Evolutionary conservation across 139 green algal genomes (phyloP), one percentile per base, ranked within the genome.

Genomic region (Nannochloris sp.): DNA sequence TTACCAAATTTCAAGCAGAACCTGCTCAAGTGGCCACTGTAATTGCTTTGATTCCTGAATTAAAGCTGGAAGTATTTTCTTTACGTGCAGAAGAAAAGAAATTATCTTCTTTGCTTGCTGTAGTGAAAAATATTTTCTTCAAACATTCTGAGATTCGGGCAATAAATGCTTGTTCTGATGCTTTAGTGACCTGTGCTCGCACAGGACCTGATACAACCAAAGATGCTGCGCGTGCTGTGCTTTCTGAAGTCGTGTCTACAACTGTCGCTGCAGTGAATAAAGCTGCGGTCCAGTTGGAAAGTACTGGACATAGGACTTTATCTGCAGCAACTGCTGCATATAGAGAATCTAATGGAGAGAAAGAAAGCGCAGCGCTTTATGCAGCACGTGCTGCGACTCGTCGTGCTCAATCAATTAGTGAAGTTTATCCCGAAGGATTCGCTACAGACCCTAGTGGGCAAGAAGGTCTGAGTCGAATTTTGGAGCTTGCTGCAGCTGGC

Each of bases 31-130:
- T 79, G 36, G 55, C 15, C 38, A 29, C n/a, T 10, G 23, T 90
- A 47, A 67, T 81, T 25, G 37, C 54, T 1, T 27, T 81, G 1
- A 44, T 85, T 3, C 64, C 68, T 3, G 53, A 80, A 12, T 58
- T 90, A 31, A 72, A 79, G 35, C 60, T 90, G 63, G 83, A 90
- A 59, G 42, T 84, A 23, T 90, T 77, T 54, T 66, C 66, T 15
- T 71, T 90, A 37, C 65, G 70, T 24, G 53, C 69, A 19, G 55
- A 85, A 54, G 72, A 81, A 48, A 60, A 58, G 6, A 54, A 15
- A 5, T 74, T 82, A 25, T 35, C 61, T 9, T 30, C 29, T 3
- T 61, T 88, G 57, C 65, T 86, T 34, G 47, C 38, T 23, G 37
- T 25, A 10, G 45, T 84, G 32, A 65, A 71, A 30, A 66, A 71